These are phyloP conservation scores for Plasmodium gaboni DNA, from an alignment of 169 alveolate genomes.

Conservation along the genomic window DNA sequence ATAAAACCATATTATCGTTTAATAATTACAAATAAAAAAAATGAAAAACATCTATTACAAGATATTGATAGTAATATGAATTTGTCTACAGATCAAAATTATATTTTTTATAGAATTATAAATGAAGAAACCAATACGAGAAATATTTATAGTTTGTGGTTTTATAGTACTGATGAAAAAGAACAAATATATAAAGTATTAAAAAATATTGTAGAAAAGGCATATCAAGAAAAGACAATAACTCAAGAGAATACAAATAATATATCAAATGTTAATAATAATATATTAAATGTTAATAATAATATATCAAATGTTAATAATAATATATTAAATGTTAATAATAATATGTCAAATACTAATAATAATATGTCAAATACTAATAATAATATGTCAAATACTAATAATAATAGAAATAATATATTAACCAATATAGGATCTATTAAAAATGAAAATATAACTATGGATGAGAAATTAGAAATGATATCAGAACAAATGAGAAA, in stretches of 20 bases:
- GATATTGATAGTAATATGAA: conserved; percentile 80
- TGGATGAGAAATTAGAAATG: background rate
- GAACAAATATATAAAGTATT: conserved; percentile 39
- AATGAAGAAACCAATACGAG: conserved; percentile 33
- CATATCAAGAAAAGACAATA: background rate
- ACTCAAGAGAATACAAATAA: background rate
- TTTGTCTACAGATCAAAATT: conserved; percentile 78
- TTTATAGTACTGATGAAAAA: conserved; percentile 64
- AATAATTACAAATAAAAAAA: conserved; percentile 81
- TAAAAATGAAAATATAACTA: background rate
- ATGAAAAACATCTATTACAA: conserved; percentile 82
- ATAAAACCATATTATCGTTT: conserved; percentile 75
- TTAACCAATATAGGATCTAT: background rate
- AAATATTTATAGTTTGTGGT: conserved; percentile 54
- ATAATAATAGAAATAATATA: background rate
- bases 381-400: background rate
- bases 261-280: too few species aligned
- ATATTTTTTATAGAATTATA: conserved; percentile 77
- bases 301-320: too few species aligned
- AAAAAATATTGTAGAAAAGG: conserved; percentile 27
- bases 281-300: too few species aligned
- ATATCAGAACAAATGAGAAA: background rate
- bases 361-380: background rate
- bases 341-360: background rate
- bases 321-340: too few species aligned